These are phyloP conservation scores for Lachancea sp. DNA, from an alignment of 805 yeast species.

Conservation along the genomic window DNA sequence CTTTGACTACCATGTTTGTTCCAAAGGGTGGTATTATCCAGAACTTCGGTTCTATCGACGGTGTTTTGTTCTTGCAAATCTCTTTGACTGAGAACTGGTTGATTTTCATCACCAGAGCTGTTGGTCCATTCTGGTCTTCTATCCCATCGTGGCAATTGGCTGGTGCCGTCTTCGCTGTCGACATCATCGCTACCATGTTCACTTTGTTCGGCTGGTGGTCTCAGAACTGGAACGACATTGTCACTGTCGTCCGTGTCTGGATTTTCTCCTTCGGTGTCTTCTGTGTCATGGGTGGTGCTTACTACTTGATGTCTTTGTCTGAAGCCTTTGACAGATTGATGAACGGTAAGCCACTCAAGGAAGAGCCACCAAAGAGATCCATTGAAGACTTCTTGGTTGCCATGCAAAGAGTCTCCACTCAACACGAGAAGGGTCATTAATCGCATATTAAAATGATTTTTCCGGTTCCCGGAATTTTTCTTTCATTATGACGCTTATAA, in stretches of 20 bases:
- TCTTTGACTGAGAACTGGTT: slow-evolving; percentile 96
- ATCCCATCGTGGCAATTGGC: slow-evolving; percentile 93
- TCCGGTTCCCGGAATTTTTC: background rate
- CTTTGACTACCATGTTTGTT: slow-evolving; percentile 88
- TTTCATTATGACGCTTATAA: slow-evolving; percentile 1
- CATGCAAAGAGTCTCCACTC: slow-evolving; percentile 85
- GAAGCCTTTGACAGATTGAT: slow-evolving; percentile 74
- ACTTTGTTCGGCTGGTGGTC: slow-evolving; percentile 96
- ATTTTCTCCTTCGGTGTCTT: slow-evolving; percentile 94
- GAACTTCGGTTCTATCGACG: slow-evolving; percentile 91
- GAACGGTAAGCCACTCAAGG: slow-evolving; percentile 70
- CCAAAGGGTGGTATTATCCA: slow-evolving; percentile 90
- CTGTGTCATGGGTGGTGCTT: slow-evolving; percentile 95
- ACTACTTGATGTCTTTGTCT: slow-evolving; percentile 85
- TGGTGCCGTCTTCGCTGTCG: slow-evolving; percentile 89
- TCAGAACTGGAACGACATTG: slow-evolving; percentile 94
- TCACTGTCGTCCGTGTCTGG: slow-evolving; percentile 91
- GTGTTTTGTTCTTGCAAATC: slow-evolving; percentile 89
- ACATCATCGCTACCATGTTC: slow-evolving; percentile 87
- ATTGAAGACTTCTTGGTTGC: slow-evolving; percentile 79
- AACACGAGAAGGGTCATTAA: slow-evolving; percentile 75
- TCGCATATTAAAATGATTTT: background rate
- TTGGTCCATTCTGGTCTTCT: slow-evolving; percentile 98
- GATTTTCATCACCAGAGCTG: slow-evolving; percentile 93
- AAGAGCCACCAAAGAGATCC: slow-evolving; percentile 54